A percentile compares a stretch with the other conserved stretches of the same genome.
These are phyloP conservation scores for Didymella sp. DNA, from an alignment of 2,329 filamentous ascomycete species.

Conservation along the genomic window DNA sequence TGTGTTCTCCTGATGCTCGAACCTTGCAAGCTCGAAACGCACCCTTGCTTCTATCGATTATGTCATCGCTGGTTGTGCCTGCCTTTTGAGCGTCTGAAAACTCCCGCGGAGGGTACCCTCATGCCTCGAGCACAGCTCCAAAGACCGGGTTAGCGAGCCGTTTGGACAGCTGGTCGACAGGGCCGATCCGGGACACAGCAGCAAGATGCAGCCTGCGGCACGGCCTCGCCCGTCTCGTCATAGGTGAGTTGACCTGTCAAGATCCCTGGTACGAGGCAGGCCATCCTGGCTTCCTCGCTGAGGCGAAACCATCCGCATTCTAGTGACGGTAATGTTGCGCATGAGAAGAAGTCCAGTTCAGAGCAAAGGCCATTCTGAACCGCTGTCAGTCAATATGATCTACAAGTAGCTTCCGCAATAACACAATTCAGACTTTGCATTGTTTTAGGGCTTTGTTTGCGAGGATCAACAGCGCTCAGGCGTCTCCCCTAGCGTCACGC, in stretches of 20 bases:
- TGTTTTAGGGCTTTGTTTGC: slow-evolving; percentile 1
- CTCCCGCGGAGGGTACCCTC: background rate
- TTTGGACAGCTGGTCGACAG: slow-evolving; percentile 16
- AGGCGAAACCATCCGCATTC: background rate
- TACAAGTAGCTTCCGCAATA: background rate
- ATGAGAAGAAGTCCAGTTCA: background rate
- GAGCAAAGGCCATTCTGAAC: background rate
- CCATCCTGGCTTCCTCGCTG: slow-evolving; percentile 2
- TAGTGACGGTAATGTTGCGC: background rate
- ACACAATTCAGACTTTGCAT: background rate
- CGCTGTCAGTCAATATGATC: background rate
- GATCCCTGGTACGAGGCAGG: background rate
- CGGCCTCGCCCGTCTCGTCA: slow-evolving; percentile 19
- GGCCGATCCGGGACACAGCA: slow-evolving; percentile 21
- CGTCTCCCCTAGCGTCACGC: slow-evolving; percentile 10
- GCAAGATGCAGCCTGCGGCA: slow-evolving; percentile 20
- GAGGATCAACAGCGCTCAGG: slow-evolving; percentile 10
- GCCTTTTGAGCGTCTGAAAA: background rate
- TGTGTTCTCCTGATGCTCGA: background rate
- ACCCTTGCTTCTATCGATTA: slow-evolving; percentile 3
- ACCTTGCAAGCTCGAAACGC: background rate
- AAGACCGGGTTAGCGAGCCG: slow-evolving; percentile 23
- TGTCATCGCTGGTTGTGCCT: slow-evolving; percentile 4
- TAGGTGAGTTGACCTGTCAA: background rate
- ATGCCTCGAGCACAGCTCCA: slow-evolving; percentile 25